A percentile compares a stretch with the other conserved stretches of the same genome.
These are phyloP conservation scores for Colletotrichum paranaense DNA, from an alignment of 2,329 filamentous ascomycete species.

Conservation along the genomic window DNA sequence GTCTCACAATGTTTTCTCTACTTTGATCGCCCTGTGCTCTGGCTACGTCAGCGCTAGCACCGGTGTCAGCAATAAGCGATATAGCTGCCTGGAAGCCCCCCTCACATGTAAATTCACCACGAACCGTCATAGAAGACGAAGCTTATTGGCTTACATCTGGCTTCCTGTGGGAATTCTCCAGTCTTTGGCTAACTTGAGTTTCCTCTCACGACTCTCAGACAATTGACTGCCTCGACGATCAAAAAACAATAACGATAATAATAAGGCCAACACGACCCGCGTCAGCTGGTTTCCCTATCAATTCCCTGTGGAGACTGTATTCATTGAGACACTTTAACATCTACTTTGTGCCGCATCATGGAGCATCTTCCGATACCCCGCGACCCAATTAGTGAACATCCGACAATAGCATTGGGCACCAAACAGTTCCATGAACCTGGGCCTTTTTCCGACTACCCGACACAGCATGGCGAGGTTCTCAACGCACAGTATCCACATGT, in stretches of 20 bases:
- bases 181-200: neutral
- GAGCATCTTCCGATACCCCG: constrained; percentile 30
- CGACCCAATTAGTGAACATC: constrained; percentile 9
- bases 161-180: neutral
- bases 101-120: neutral
- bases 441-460: constrained; percentile 21
- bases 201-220: too few relatives aligned
- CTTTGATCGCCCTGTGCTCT: neutral
- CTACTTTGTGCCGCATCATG: neutral
- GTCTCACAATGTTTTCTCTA: too few relatives aligned
- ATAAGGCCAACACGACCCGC: too few relatives aligned
- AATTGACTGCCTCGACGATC: too few relatives aligned
- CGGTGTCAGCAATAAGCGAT: neutral
- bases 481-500: constrained; percentile 3
- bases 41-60: neutral
- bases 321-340: neutral
- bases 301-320: too few relatives aligned
- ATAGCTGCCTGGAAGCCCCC: neutral
- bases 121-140: too few relatives aligned
- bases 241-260: too few relatives aligned
- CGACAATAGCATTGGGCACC: neutral
- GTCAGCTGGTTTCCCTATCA: too few relatives aligned
- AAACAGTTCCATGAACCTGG: neutral
- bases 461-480: constrained; percentile 14
- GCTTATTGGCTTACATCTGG: neutral